Base-by-base conservation (phyloP, 768 basidiomycete genomes). In the Agrocybe pediades region DNA sequence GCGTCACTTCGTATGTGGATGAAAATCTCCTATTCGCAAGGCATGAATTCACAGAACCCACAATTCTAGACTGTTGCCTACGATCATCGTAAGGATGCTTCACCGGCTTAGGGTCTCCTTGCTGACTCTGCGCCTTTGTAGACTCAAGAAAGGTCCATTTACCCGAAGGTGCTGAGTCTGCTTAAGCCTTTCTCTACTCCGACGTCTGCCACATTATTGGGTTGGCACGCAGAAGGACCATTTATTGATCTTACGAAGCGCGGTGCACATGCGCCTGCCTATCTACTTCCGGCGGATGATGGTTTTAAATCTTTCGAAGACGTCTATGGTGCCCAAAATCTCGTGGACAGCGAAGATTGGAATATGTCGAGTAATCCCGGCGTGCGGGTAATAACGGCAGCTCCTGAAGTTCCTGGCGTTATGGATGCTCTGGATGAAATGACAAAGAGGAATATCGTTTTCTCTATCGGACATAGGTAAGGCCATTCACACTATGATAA, bases 171-270 rank as follows among this genome's bases (percentile, higher is more conserved):
- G 24, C 74, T 93, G 1, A 72, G 75, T 51, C 77, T 92, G 16
- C 77, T 94, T 23, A 80, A 79, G 29, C 90, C 91, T 1, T 84
- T 83, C 63, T 81, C 84, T 13, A 79, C 83, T 13, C 73, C 82
- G 0, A 74, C 60, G 9, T 87, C 87, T 9, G 92, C 93, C 0
- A 86, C 82, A 27, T 68, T 93, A 2, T 80, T 95, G 11, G 94
- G 94, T 23, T 95, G 90, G 87, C 94, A 96, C 59, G 90, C 82
- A 23, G 94, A 96, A 70, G 94, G 94, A 0, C 93, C 94, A 0
- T 95, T 95, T 74, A 78, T 95, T 40, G 86, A 92, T 50, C 71
- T 83, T 36, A 78, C 79, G n/a, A 93, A 93, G 67, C 85, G 88
- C 41, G 94, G 94, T 2, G 91, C 90, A 2, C 94, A 96, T 66